Evolutionary conservation across 768 basidiomycete genomes (phyloP), one percentile per base, ranked within the genome.

Genomic region (Tricholoma flavovirens): DNA sequence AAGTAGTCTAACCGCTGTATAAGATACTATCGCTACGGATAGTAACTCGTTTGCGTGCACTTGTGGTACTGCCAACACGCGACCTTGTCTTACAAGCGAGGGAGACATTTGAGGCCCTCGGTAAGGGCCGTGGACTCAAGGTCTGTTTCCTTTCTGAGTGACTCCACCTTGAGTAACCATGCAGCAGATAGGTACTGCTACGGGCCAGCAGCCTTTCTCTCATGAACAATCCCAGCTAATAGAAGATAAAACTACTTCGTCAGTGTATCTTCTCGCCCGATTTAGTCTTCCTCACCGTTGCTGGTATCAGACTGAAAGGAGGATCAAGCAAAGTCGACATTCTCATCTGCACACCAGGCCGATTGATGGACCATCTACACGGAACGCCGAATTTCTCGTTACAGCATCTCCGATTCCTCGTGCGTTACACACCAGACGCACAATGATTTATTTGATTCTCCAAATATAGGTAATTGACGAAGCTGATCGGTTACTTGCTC

Each of bases 391-490:
- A 93, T 60, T 97, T 98, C 68, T 88, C 92, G 1, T 71, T 98
- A 29, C 94, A 97, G 64, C 94, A 98, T 69, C 78, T 99, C 6
- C 87, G 95, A n/a, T 98, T 93, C 70, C 75, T 98, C 57, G 96
- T 93, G 65, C 24, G 87, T 74, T 29, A 14, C 53, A 38, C 22
- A 7, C 24, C 30, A 54, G n/a, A 61, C 17, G 8, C 35, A 52
- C 48, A 4, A 17, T 33, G 29, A 19, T 55, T 22, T 54, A 53
- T 45, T 21, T 22, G 51, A 15, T 24, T 50, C 17, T 48, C 48
- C 9, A 21, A 11, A 55, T 38, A 9, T 56, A 96, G 93, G 86
- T 98, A 26, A 92, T 99, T 55, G 97, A 99, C 69, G 97, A 99
- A 73, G 97, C 97, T 0, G 97, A 99, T 67, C 83, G 94, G n/a